Evolutionary conservation across 2,329 filamentous ascomycete genomes (phyloP).

Genomic region (Botryosphaeria dothidea): DNA sequence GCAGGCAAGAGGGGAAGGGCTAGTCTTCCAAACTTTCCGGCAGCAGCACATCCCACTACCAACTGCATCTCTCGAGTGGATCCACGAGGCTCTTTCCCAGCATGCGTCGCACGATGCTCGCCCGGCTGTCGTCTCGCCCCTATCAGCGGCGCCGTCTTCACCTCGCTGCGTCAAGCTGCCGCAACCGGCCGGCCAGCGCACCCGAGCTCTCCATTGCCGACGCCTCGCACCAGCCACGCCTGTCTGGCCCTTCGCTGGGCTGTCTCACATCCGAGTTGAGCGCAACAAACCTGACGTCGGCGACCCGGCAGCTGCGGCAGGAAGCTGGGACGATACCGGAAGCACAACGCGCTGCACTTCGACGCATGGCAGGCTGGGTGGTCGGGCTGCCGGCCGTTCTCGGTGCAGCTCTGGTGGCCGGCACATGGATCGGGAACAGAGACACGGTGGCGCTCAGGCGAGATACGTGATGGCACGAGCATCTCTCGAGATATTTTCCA

Average conservation of each 20-base stretch:
- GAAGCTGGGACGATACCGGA: background rate
- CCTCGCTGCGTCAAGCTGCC: background rate
- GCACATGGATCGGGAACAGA: background rate
- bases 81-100: background rate
- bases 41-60: background rate
- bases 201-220: background rate
- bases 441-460: background rate
- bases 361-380: background rate
- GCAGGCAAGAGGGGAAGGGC: background rate
- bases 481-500: background rate
- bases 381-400: background rate
- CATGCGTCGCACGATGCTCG: background rate
- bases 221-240: background rate
- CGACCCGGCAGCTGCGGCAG: background rate
- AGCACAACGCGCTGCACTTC: background rate
- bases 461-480: background rate
- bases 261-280: background rate
- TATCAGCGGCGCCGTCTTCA: background rate
- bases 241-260: background rate
- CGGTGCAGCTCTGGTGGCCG: background rate
- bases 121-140: background rate
- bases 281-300: background rate
- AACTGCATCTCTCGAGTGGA: background rate
- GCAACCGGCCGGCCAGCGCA: background rate
- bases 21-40: background rate